Evolutionary conservation across 495 filamentous ascomycete genomes (phyloP).

Genomic region (Talaromyces ruber): DNA sequence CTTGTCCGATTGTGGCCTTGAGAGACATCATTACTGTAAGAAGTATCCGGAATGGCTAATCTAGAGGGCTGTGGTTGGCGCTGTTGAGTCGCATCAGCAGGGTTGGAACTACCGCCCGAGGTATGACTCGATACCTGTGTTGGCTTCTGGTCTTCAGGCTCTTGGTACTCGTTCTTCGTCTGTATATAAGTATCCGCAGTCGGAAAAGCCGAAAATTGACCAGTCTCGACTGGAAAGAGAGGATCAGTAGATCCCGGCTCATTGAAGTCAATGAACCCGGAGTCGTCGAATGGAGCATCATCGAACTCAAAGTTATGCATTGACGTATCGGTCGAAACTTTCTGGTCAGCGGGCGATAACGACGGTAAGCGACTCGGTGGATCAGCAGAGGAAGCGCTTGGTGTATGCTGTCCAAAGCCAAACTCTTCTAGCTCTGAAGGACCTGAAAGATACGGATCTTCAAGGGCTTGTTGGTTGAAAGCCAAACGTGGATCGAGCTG

Average conservation of each 20-base stretch:
- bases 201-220: not conserved
- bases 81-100: conserved; percentile 2
- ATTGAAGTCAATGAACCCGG: not conserved
- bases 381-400: not conserved
- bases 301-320: not conserved
- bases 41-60: not conserved
- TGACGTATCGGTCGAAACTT: conserved; percentile 7
- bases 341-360: conserved; percentile 7
- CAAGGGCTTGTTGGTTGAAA: conserved; percentile 14
- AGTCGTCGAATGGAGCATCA: not conserved
- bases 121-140: conserved; percentile 12
- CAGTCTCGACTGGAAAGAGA: not conserved
- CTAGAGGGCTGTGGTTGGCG: not conserved
- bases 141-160: conserved; percentile 4
- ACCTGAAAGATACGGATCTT: conserved; percentile 32
- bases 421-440: conserved; percentile 32
- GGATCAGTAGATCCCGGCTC: not conserved
- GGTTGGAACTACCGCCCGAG: not conserved
- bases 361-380: conserved; percentile 1
- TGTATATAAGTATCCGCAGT: not conserved
- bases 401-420: conserved; percentile 18
- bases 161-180: not conserved
- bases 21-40: conserved; percentile 10
- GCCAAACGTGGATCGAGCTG: conserved; percentile 4
- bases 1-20: conserved; percentile 9